These are phyloP conservation scores for Sarocladium strictum DNA, from an alignment of 2,329 filamentous ascomycete species.

Conservation along the genomic window DNA sequence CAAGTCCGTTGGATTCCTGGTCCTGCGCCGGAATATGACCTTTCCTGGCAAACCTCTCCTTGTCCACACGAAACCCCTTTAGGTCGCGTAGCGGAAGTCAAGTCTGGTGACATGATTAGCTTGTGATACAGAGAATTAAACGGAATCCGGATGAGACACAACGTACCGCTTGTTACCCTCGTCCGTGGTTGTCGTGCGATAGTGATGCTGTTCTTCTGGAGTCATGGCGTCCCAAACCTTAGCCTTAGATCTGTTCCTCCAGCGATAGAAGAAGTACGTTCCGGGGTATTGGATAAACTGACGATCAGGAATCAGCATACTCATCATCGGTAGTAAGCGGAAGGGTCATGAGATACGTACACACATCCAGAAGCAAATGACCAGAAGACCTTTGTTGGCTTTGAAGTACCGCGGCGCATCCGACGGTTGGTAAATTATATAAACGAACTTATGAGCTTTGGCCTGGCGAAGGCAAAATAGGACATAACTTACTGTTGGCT, in stretches of 20 bases:
- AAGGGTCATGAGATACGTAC: too few relatives aligned
- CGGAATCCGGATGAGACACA: too few relatives aligned
- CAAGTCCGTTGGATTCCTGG: too few relatives aligned
- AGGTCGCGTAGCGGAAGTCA: slow-evolving; percentile 12
- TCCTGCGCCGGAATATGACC: too few relatives aligned
- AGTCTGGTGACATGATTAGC: slow-evolving; percentile 3
- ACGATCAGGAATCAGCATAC: background rate
- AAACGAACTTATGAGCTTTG: slow-evolving; percentile 6
- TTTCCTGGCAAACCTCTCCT: too few relatives aligned
- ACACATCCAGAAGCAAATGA: slow-evolving; percentile 33
- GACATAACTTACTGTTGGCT: slow-evolving; percentile 27
- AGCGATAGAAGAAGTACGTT: slow-evolving; percentile 32
- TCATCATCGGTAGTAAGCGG: too few relatives aligned
- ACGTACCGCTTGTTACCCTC: slow-evolving; percentile 12
- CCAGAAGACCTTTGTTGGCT: slow-evolving; percentile 30
- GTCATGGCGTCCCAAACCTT: slow-evolving; percentile 32
- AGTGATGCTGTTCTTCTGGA: slow-evolving; percentile 33
- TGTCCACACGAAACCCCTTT: too few relatives aligned
- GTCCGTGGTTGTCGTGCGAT: slow-evolving; percentile 37
- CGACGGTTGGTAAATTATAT: slow-evolving; percentile 27
- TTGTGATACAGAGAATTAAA: background rate
- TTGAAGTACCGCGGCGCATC: slow-evolving; percentile 31
- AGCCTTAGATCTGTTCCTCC: slow-evolving; percentile 30
- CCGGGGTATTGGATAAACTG: slow-evolving; percentile 29
- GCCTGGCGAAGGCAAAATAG: too few relatives aligned